These are phyloP conservation scores for Neoboletus brunneissimus DNA, from an alignment of 768 basidiomycete species.

Conservation along the genomic window DNA sequence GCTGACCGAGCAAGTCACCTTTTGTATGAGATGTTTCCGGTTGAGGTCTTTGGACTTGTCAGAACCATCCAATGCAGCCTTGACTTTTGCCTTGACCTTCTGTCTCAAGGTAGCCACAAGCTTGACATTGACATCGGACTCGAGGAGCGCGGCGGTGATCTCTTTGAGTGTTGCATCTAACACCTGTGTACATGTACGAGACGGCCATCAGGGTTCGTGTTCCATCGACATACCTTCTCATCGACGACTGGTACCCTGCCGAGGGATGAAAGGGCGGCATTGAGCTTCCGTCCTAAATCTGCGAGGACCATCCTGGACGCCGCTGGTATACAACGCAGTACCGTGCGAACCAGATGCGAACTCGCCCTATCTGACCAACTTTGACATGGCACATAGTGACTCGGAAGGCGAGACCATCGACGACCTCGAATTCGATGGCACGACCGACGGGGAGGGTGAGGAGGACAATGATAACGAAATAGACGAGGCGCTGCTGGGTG, in stretches of 20 bases:
- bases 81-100: conserved; percentile 89
- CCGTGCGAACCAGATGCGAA: conserved; percentile 38
- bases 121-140: conserved; percentile 98
- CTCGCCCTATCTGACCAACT: conserved; percentile 1
- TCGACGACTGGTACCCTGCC: conserved; percentile 85
- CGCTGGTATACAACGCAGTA: conserved; percentile 4
- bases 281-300: conserved; percentile 91
- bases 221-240: conserved; percentile 64
- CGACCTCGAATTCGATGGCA: conserved; percentile 52
- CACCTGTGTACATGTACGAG: conserved; percentile 50
- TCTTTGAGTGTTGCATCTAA: conserved; percentile 94
- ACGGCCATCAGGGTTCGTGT: neutral
- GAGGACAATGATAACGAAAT: conserved; percentile 48
- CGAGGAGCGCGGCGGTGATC: conserved; percentile 88
- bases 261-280: conserved; percentile 88
- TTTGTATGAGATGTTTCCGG: conserved; percentile 86
- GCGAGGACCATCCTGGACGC: conserved; percentile 80
- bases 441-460: conserved; percentile 44
- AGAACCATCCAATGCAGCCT: conserved; percentile 68
- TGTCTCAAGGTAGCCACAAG: conserved; percentile 83
- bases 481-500: conserved; percentile 61
- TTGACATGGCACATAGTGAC: conserved; percentile 51
- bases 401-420: conserved; percentile 65
- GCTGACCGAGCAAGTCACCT: conserved; percentile 44
- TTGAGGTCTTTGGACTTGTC: conserved; percentile 80